A percentile compares a stretch with the other conserved stretches of the same genome.
Conservation (phyloP, 1,284 basidiomycete genomes). For the Agroathelia rolfsii region DNA sequence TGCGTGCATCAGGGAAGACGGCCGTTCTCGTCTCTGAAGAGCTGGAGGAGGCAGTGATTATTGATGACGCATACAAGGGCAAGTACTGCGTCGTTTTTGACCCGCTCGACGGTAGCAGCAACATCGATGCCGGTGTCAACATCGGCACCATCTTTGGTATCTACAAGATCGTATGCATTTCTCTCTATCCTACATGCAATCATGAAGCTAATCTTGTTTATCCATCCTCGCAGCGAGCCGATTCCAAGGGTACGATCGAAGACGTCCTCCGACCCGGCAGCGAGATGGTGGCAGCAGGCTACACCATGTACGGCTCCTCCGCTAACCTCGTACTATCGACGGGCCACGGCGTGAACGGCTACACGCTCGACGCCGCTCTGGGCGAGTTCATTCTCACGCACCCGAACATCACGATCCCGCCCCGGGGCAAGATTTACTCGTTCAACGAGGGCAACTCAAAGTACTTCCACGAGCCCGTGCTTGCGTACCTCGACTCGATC, state of each 20-base stretch:
- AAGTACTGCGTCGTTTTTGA: conserved; percentile 98
- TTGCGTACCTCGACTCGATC: conserved; percentile 88
- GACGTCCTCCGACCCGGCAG: conserved; percentile 92
- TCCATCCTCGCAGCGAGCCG: conserved; percentile 43
- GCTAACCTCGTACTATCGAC: conserved; percentile 96
- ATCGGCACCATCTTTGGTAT: conserved; percentile 99
- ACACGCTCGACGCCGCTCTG: conserved; percentile 91
- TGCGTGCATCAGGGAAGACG: conserved; percentile 89
- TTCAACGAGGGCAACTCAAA: conserved; percentile 98
- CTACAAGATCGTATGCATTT: conserved; percentile 70
- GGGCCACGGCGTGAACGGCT: conserved; percentile 94
- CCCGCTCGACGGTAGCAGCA: conserved; percentile 95
- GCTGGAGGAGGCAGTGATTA: conserved; percentile 85
- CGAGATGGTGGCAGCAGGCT: conserved; percentile 98
- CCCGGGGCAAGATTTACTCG: conserved; percentile 97
- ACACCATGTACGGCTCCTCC: conserved; percentile 98
- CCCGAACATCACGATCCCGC: conserved; percentile 90
- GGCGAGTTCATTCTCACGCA: conserved; percentile 99
- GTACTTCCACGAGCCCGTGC: conserved; percentile 86
- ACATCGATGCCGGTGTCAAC: conserved; percentile 99
- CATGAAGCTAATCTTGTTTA: conserved; percentile 5
- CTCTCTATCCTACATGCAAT: conserved; percentile 4
- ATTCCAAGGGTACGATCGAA: conserved; percentile 66
- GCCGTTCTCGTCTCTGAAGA: conserved; percentile 97
- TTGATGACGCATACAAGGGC: conserved; percentile 70